Base-by-base conservation (phyloP, 2,329 filamentous ascomycete genomes). In the Penicillium paneum region DNA sequence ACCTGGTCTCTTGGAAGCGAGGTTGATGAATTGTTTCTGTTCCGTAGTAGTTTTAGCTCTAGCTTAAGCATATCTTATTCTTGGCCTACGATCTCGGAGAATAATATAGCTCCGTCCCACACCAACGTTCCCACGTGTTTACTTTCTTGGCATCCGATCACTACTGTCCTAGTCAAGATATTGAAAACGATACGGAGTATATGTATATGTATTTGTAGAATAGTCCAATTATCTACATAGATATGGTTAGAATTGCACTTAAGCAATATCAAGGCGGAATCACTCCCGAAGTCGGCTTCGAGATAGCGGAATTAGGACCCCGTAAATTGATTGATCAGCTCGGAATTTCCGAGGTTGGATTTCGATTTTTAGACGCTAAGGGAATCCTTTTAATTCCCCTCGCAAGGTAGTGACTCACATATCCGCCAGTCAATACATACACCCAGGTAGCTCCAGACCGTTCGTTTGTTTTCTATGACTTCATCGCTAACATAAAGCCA, bases 251-350 rank as follows among this genome's bases (percentile, higher is more conserved):
- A 31, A 31, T 15, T 31, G 15, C 1, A 21, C 5, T 28, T 41
- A 12, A 17, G 6, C 11, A 17, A 31, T 12, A 0, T 17, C 19
- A 36, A 34, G 41, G 38, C 8, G 26, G 26, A 8, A 48, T 12
- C 24, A 28, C 39, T 15, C 28, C 41, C 41, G 41, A 31, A 7
- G 28, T 43, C 41, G 41, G 41, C 17, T 31, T 43, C 15, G 19
- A 39, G 39, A 41, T 43, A n/a, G 8, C 41, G 31, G 52, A 42
- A 51, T 34, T 39, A 31, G 28, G 26, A n/a, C 41, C 48, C 41
- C 40, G 40, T 43, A 12, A 36, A 49, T 13, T 28, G 49, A 64
- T 64, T 64, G 59, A 57, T 63, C 60, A 62, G 62, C 62, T 58
- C 56, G 51, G 58, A 21, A 26, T 49, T 35, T 19, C 21, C 21